These are phyloP conservation scores for Waitea zeae DNA, from an alignment of 1,284 basidiomycete species.

Conservation along the genomic window DNA sequence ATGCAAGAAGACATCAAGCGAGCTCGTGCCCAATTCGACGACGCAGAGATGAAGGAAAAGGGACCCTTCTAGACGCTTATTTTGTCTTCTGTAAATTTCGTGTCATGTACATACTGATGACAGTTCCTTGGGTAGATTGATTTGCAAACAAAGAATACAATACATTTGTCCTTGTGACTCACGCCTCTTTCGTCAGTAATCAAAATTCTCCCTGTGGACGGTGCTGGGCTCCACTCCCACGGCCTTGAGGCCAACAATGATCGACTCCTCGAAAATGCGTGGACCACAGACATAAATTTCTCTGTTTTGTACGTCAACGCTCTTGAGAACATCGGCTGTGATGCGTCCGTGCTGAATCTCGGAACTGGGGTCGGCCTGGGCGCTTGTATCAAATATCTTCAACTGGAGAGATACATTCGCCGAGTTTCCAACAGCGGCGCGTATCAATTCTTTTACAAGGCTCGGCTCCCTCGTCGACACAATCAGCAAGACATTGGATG, in stretches of 20 bases:
- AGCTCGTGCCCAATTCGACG: constrained; percentile 66
- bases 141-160: too few relatives aligned
- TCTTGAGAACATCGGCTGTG: constrained; percentile 1
- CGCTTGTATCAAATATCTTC: constrained; percentile 10
- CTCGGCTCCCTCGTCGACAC: constrained; percentile 32
- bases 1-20: constrained; percentile 87
- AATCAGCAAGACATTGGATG: constrained; percentile 23
- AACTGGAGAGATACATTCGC: constrained; percentile 9
- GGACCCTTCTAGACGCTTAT: constrained; percentile 26
- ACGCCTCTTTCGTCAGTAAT: too few relatives aligned
- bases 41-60: constrained; percentile 38
- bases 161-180: too few relatives aligned
- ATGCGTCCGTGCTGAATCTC: constrained; percentile 6
- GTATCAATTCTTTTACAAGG: constrained; percentile 21
- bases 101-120: constrained; percentile 1
- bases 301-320: constrained; percentile 3
- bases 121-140: too few relatives aligned
- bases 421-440: constrained; percentile 10
- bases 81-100: constrained; percentile 8
- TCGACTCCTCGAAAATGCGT: constrained; percentile 8
- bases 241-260: constrained; percentile 4
- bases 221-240: constrained; percentile 7
- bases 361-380: constrained; percentile 8
- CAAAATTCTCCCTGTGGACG: background rate
- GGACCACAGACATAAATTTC: constrained; percentile 10